These are phyloP conservation scores for Leccinum rimulosum DNA, from an alignment of 768 basidiomycete genomes.

Conservation along the genomic window DNA sequence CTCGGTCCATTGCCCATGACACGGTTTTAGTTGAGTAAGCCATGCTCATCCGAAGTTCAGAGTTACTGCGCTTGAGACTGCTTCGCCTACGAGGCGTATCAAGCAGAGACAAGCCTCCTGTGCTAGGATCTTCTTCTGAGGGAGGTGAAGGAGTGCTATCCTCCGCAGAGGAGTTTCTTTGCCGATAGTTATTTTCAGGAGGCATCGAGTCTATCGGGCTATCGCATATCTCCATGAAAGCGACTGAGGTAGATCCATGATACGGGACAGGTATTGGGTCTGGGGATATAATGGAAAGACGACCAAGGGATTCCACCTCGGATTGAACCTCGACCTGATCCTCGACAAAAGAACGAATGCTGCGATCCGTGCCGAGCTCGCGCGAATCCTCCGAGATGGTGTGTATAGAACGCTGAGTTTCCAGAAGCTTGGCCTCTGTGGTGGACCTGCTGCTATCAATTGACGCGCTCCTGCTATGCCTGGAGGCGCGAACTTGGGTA, in stretches of 20 bases:
- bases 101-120: conserved; percentile 29
- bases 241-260: conserved; percentile 34
- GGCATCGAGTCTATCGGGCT: conserved; percentile 27
- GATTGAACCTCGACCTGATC: conserved; percentile 20
- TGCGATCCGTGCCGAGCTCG: conserved; percentile 17
- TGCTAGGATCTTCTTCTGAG: conserved; percentile 34
- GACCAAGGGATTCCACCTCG: conserved; percentile 23
- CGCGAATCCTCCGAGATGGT: conserved; percentile 29
- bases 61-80: conserved; percentile 58
- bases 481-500: conserved; percentile 11
- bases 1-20: conserved; percentile 72
- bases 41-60: conserved; percentile 43
- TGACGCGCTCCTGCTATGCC: conserved; percentile 14
- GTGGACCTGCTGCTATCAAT: conserved; percentile 17
- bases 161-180: conserved; percentile 12
- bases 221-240: conserved; percentile 34
- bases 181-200: conserved; percentile 16
- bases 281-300: conserved; percentile 36
- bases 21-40: conserved; percentile 61
- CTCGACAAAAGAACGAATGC: conserved; percentile 16
- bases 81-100: conserved; percentile 52
- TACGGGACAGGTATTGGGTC: conserved; percentile 48
- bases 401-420: conserved; percentile 28
- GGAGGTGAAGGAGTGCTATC: conserved; percentile 29
- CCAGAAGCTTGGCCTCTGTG: conserved; percentile 17